These are phyloP conservation scores for Cryptosporidium andersoni DNA, from an alignment of 169 alveolate genomes.

Conservation along the genomic window DNA sequence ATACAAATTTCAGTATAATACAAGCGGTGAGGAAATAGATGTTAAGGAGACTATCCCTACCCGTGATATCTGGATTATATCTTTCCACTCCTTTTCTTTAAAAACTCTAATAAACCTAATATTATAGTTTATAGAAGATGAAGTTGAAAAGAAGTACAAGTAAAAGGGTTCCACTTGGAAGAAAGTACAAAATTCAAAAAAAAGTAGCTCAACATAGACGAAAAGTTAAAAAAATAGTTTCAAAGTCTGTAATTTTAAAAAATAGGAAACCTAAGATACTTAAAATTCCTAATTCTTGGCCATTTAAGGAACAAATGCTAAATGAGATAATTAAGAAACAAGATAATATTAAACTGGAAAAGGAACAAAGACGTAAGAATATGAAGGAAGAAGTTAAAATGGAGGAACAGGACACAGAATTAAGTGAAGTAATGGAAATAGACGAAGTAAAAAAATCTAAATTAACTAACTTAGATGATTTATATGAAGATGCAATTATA, in stretches of 20 bases:
- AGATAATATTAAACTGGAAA: constrained; percentile 66
- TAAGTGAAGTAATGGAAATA: constrained; percentile 22
- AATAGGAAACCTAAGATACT: constrained; percentile 71
- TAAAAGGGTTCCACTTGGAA: constrained; percentile 76
- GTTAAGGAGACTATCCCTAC: no score
- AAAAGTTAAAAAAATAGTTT: constrained; percentile 85
- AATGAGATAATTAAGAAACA: constrained; percentile 73
- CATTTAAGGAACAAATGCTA: constrained; percentile 80
- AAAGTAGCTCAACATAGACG: constrained; percentile 82
- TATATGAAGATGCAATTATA: constrained; percentile 9
- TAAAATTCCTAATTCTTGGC: constrained; percentile 86
- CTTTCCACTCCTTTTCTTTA: no score
- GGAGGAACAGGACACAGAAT: constrained; percentile 65
- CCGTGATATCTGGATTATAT: no score
- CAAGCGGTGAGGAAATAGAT: no score
- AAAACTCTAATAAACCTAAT: no score
- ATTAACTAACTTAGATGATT: constrained; percentile 54
- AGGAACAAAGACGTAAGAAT: constrained; percentile 75
- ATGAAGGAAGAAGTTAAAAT: constrained; percentile 73
- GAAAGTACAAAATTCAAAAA: constrained; percentile 83
- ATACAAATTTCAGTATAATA: no score
- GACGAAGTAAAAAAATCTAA: constrained; percentile 65
- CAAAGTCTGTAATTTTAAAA: constrained; percentile 72
- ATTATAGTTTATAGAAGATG: constrained; percentile 5
- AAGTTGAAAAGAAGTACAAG: constrained; percentile 73